Percentiles rank a stretch among this genome's conserved stretches.
phyloP scores from a whole-genome alignment of 306 rosid genomes.

The Malus asiatica region DNA sequence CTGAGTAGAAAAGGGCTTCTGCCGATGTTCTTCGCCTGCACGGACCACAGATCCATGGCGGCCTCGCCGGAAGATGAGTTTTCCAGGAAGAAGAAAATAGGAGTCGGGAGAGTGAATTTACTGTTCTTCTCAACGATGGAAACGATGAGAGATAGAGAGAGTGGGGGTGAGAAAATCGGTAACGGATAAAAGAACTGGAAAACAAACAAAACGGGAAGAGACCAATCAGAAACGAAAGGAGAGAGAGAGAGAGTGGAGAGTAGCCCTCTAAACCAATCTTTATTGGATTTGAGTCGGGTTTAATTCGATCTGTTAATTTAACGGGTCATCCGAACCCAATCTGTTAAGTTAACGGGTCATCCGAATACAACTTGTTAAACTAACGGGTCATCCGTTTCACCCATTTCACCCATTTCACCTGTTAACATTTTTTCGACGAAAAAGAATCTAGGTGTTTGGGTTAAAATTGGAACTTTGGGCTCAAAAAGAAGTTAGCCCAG shows the following conservation, averaged over 20 bases:
- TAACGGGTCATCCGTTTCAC: too few species aligned
- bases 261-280: too few species aligned
- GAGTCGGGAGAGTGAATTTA: not conserved
- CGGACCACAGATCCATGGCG: conserved; percentile 70
- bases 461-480: too few species aligned
- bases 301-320: too few species aligned
- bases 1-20: conserved; percentile 30
- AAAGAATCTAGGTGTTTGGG: too few species aligned
- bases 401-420: too few species aligned
- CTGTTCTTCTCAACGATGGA: not conserved
- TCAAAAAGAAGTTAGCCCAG: too few species aligned
- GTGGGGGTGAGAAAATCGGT: conserved; percentile 11
- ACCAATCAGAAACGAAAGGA: conserved; percentile 10
- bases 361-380: too few species aligned
- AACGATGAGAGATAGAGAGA: conserved; percentile 8
- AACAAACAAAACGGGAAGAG: not conserved
- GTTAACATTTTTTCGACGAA: too few species aligned
- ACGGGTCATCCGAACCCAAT: too few species aligned
- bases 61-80: not conserved
- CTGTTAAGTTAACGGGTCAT: too few species aligned
- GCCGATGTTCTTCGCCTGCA: conserved; percentile 40
- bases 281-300: too few species aligned
- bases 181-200: conserved; percentile 12
- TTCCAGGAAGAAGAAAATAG: not conserved
- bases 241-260: not conserved